Evolutionary conservation across 768 basidiomycete species (phyloP).

Genomic region (Amanita molliuscula): DNA sequence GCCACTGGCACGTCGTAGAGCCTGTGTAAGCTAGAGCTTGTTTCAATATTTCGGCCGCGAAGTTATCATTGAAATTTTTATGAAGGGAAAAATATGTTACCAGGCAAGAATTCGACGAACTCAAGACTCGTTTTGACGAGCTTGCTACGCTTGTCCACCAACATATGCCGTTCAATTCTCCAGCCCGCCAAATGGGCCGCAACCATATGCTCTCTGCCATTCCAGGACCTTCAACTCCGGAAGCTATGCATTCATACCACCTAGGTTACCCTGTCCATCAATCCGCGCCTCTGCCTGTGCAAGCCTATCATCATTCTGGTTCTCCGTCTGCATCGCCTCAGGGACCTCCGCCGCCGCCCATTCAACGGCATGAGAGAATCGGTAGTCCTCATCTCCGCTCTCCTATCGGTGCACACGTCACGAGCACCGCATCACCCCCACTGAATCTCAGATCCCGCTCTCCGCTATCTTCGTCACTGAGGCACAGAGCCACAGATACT

Average conservation of each 20-base stretch:
- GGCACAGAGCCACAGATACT: conserved; percentile 8
- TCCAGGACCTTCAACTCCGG: conserved; percentile 18
- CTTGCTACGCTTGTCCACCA: conserved; percentile 49
- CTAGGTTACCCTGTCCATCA: conserved; percentile 20
- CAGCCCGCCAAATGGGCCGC: conserved; percentile 23
- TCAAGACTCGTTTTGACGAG: conserved; percentile 53
- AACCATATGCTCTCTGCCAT: conserved; percentile 12
- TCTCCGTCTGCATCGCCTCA: conserved; percentile 10
- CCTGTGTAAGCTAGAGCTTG: conserved; percentile 50
- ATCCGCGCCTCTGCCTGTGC: conserved; percentile 20
- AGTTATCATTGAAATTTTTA: conserved; percentile 4
- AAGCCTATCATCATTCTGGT: conserved; percentile 15
- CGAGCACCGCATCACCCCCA: not conserved
- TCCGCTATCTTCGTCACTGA: conserved; percentile 14
- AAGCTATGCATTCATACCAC: conserved; percentile 21
- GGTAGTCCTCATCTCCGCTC: conserved; percentile 6
- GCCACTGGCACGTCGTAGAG: conserved; percentile 78
- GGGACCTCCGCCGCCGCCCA: conserved; percentile 15
- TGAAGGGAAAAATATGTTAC: conserved; percentile 73
- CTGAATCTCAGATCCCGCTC: conserved; percentile 4
- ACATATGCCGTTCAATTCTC: conserved; percentile 21
- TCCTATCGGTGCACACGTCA: not conserved
- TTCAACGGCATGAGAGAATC: not conserved
- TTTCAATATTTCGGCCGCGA: conserved; percentile 8
- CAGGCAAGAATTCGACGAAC: conserved; percentile 65